Percentiles rank a stretch among this genome's conserved stretches.
Conservation (phyloP, 495 filamentous ascomycete genomes). For the Xylaria intraflava region DNA sequence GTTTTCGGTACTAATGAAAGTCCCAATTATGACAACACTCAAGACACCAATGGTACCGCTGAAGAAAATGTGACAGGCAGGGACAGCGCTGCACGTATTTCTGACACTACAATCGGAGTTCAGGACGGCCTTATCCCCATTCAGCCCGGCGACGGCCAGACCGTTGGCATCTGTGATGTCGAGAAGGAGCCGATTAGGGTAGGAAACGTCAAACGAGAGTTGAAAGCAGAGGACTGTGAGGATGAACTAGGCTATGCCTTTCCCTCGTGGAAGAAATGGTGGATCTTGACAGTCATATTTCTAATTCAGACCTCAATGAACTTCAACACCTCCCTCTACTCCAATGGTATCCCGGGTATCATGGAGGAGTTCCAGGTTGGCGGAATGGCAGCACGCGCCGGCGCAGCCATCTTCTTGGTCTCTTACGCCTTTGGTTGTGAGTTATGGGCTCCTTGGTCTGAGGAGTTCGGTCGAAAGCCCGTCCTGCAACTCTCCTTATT, state of each 20-base stretch:
- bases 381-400: conserved; percentile 56
- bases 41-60: background rate
- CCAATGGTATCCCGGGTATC: conserved; percentile 57
- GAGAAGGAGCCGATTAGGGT: conserved; percentile 19
- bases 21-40: background rate
- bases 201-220: conserved; percentile 41
- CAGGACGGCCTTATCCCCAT: background rate
- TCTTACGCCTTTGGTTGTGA: conserved; percentile 75
- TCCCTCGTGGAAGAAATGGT: conserved; percentile 66
- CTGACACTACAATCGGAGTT: background rate
- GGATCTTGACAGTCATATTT: conserved; percentile 66
- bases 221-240: conserved; percentile 58
- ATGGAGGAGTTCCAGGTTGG: conserved; percentile 57
- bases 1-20: background rate
- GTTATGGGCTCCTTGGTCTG: conserved; percentile 76
- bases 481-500: conserved; percentile 63
- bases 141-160: conserved; percentile 11
- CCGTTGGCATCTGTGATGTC: conserved; percentile 10
- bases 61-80: background rate
- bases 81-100: background rate
- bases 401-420: conserved; percentile 65
- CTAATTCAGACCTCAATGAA: conserved; percentile 78
- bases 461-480: conserved; percentile 70
- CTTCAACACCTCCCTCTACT: conserved; percentile 71
- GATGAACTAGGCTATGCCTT: conserved; percentile 61